Evolutionary conservation across 257 asterid genomes (phyloP), one percentile per base, ranked within the genome.

Genomic region (Prunella vulgaris): DNA sequence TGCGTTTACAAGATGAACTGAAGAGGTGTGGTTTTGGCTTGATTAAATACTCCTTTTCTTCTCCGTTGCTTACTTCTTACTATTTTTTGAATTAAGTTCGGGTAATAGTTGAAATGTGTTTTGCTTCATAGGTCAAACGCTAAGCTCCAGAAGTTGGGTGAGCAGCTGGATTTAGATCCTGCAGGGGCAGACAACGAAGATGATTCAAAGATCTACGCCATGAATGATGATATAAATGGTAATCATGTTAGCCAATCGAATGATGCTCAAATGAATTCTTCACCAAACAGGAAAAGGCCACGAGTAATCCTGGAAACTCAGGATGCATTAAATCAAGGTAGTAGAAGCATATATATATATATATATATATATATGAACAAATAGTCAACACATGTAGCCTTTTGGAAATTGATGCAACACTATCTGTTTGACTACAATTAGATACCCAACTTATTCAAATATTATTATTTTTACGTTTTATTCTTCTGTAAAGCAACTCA

Each of bases 141-240:
- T 81, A 90, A 84, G 81, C 84, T 93, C 67, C 89, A 77, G 77
- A 88, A 91, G 84, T 80, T 90, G 77, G 84, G 88, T 46, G 90
- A 86, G 62, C 92, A 82, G 81, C 88, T 90, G 72, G 78, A 70
- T 64, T 76, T 80, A 67, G 89, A 86, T 72, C 77, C 73, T 40
- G 71, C 58, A 2, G 81, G 84, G 52, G 74, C 75, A 69, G 80
- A 76, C 59, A 64, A 71, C 44, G 92, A 71, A 66, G 93, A 81
- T 66, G 88, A 82, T 78, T 61, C 69, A 27, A 77, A 70, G 73
- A 69, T 81, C 53, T 80, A 77, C 44, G 68, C 68, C 38, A 17
- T 53, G 49, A 81, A 75, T 83, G 92, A 78, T 69, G 92, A 77
- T 76, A 89, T 71, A 75, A 68, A 64, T 74, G 80, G 83, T 71